These are phyloP conservation scores for Aspergillus biplanus DNA, from an alignment of 495 filamentous ascomycete species.

Conservation along the genomic window DNA sequence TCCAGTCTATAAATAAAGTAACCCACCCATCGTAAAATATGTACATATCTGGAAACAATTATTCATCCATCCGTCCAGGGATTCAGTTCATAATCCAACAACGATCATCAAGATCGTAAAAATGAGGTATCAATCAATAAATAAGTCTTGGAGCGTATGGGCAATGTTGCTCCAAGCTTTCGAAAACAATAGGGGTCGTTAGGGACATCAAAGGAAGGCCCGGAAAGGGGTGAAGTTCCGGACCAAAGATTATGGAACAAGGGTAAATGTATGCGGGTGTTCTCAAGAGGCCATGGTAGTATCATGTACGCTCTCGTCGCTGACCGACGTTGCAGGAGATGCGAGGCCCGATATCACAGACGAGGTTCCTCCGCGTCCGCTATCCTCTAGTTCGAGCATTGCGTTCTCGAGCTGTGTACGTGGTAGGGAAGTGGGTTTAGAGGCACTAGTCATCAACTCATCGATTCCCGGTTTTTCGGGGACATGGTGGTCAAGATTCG, in stretches of 20 bases:
- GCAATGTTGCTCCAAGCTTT: background rate
- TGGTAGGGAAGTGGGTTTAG: constrained; percentile 31
- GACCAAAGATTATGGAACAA: background rate
- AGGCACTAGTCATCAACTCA: constrained; percentile 49
- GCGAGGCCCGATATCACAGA: constrained; percentile 39
- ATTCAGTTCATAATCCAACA: constrained; percentile 25
- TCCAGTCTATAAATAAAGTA: constrained; percentile 24
- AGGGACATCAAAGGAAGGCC: constrained; percentile 20
- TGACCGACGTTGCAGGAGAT: constrained; percentile 37
- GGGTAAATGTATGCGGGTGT: background rate
- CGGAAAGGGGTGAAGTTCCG: background rate
- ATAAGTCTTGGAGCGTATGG: background rate
- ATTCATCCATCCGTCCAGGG: constrained; percentile 25
- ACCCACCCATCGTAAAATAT: constrained; percentile 27
- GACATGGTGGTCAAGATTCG: constrained; percentile 49
- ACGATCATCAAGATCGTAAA: constrained; percentile 19
- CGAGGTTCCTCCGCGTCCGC: constrained; percentile 28
- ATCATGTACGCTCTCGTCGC: constrained; percentile 30
- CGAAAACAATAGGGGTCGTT: constrained; percentile 14
- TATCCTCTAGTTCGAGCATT: constrained; percentile 23
- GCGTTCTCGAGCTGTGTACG: constrained; percentile 24
- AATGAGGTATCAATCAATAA: constrained; percentile 25
- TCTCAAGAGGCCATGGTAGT: constrained; percentile 23
- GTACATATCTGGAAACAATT: constrained; percentile 22
- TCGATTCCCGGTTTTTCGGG: constrained; percentile 53